phyloP scores from a whole-genome alignment of 2,329 filamentous ascomycete genomes.

The Monilinia aucupariae region DNA sequence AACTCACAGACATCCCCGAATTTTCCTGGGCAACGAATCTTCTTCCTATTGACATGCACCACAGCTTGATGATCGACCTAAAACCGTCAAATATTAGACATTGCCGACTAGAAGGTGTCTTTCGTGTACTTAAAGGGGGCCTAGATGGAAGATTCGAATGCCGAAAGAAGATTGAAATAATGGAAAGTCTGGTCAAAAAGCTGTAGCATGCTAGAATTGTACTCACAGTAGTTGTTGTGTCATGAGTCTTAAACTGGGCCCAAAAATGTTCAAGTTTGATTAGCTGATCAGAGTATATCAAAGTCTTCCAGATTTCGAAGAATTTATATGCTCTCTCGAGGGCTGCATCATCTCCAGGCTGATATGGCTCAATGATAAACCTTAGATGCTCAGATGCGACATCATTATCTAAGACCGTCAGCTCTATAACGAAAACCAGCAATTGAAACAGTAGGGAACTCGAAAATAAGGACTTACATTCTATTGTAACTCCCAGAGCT shows the following conservation, averaged over 20 bases:
- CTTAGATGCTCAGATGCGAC: not conserved
- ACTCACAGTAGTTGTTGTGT: not conserved
- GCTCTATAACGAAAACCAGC: not conserved
- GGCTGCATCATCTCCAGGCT: not conserved
- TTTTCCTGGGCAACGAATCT: not conserved
- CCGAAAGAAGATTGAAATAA: not conserved
- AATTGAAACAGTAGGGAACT: not conserved
- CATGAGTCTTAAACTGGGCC: slow-evolving; percentile 3
- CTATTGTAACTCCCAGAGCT: slow-evolving; percentile 5
- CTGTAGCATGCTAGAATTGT: not conserved
- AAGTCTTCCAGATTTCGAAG: slow-evolving; percentile 2
- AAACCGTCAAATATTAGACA: not conserved
- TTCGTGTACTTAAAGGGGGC: not conserved
- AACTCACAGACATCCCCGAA: slow-evolving; percentile 9
- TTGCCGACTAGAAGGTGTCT: not conserved
- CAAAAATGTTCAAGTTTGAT: slow-evolving; percentile 5
- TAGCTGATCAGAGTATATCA: slow-evolving; percentile 8
- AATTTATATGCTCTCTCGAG: not conserved
- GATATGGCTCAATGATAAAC: slow-evolving; percentile 4
- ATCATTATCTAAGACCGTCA: slow-evolving; percentile 2
- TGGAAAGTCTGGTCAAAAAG: too few species aligned
- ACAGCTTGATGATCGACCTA: not conserved
- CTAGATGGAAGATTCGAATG: not conserved
- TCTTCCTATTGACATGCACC: slow-evolving; percentile 7
- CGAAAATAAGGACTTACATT: not conserved